Conservation (phyloP, 139 green algal genomes). For the Trebouxia sp. region DNA sequence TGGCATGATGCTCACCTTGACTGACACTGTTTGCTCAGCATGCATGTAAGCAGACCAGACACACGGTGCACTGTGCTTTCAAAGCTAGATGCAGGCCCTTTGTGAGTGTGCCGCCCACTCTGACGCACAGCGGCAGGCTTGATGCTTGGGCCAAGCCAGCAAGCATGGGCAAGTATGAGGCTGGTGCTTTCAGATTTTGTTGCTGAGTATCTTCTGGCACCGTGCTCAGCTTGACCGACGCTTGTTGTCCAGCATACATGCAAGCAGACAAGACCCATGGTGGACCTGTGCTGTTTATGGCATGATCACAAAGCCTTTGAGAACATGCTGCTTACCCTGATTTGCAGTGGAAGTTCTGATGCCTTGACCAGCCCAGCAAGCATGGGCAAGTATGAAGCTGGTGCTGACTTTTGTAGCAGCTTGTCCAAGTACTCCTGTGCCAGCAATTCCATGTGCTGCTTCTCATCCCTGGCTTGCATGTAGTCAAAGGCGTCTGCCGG, state of each 20-base stretch:
- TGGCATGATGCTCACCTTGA: too few relatives aligned
- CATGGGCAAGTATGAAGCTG: constrained; percentile 41
- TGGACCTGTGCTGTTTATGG: too few relatives aligned
- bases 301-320: not conserved
- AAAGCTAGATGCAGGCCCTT: not conserved
- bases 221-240: too few relatives aligned
- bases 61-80: too few relatives aligned
- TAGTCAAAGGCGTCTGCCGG: constrained; percentile 3
- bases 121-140: not conserved
- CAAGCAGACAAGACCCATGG: too few relatives aligned
- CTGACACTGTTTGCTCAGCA: too few relatives aligned
- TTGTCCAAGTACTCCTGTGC: constrained; percentile 36
- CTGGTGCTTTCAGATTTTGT: too few relatives aligned
- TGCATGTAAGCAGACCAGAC: too few relatives aligned
- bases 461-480: constrained; percentile 27
- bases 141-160: not conserved
- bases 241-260: too few relatives aligned
- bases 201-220: too few relatives aligned
- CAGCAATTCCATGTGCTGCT: constrained; percentile 20
- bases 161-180: too few relatives aligned
- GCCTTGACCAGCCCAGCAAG: constrained; percentile 18
- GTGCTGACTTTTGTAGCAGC: constrained; percentile 32
- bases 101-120: not conserved
- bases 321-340: not conserved
- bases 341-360: not conserved